Percentiles rank a stretch among this genome's conserved stretches.
These are phyloP conservation scores for Cercospora brassicicola DNA, from an alignment of 2,329 filamentous ascomycete genomes.

Conservation along the genomic window DNA sequence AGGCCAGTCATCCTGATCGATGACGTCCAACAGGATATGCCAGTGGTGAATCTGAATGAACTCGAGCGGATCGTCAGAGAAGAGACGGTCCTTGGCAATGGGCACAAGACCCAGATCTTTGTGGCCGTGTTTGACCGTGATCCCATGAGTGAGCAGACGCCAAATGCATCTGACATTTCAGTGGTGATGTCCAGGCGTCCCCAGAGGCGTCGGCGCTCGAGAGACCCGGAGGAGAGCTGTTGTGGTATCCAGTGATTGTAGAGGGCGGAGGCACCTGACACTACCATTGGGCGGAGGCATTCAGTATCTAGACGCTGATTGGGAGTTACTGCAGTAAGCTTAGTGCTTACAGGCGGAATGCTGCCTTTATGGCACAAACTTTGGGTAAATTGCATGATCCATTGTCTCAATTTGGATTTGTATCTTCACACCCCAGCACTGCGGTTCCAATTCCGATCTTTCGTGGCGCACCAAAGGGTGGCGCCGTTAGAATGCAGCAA, in stretches of 20 bases:
- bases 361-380: neutral
- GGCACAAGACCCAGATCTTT: neutral
- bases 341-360: neutral
- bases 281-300: neutral
- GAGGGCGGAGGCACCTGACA: neutral
- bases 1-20: neutral
- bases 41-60: neutral
- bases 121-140: conserved; percentile 8
- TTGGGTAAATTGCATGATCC: neutral
- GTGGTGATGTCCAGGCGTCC: neutral
- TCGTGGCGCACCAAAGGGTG: neutral
- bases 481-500: neutral
- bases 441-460: neutral
- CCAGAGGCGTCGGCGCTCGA: neutral
- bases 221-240: neutral
- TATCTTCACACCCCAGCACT: neutral
- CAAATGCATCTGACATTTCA: neutral
- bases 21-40: neutral
- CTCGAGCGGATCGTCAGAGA: neutral
- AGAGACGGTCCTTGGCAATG: conserved; percentile 1
- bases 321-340: neutral
- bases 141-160: neutral
- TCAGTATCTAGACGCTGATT: neutral
- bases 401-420: neutral
- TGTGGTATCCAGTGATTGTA: neutral